Base-by-base conservation (phyloP, 2,329 filamentous ascomycete genomes). In the Plectosphaerella sp. region DNA sequence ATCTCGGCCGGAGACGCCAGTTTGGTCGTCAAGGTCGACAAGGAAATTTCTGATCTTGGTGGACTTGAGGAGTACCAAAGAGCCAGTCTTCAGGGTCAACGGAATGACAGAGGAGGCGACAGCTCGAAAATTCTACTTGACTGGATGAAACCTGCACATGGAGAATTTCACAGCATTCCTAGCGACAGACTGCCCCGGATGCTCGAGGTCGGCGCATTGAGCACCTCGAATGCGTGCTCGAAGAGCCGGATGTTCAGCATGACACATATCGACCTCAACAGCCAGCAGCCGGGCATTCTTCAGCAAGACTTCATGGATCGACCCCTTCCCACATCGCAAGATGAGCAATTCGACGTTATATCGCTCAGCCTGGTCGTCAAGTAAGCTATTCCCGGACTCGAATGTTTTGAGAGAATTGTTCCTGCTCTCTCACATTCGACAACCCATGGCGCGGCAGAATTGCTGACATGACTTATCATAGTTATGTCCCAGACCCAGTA, bases 281-380 rank as follows among this genome's bases (percentile, higher is more conserved):
- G 91, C 54, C 91, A 96, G 64, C 86, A 86, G 46, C 77, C 86
- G 1, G 86, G 84, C 1, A 99, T 99, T 58, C 66, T 85, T 52
- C 84, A 95, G 67, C 91, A 97, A 65, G 91, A 99, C 67, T 97
- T 99, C 64, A 96, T 99, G 92, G 73, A 90, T 59, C 80, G 91
- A 24, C 89, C 91, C 1, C 68, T 93, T 3, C 93, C 93, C 0
- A 66, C 64, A 5, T 67, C 77, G 20, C 73, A 79, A 6, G 67
- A 72, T 1, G 84, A 91, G 41, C 75, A 75, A 20, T 97, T 97
- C 65, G 90, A 99, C 65, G 82, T 97, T 49, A 87, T 99, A 62
- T 96, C 91, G 48, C 76, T 99, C 22, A 96, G 91, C 9, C 74
- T 99, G 50, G 94, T 99, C 5, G 77, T 99, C 57, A 99, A 99